phyloP scores from a whole-genome alignment of 2,329 filamentous ascomycete genomes.

The Pyrenophora teres region DNA sequence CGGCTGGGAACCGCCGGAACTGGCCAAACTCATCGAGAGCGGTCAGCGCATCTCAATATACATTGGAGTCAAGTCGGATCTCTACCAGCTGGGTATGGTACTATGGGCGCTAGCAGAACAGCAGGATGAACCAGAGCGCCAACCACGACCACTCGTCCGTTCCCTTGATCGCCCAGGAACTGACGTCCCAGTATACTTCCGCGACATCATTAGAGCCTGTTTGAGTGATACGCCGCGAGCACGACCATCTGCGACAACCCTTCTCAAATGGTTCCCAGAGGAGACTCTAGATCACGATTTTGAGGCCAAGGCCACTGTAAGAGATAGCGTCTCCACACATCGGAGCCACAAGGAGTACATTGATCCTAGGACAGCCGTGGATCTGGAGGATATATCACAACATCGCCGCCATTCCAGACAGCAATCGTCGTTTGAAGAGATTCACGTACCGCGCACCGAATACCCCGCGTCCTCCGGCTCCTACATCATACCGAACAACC shows the following conservation, averaged over 20 bases:
- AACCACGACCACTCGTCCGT: slow-evolving; percentile 66
- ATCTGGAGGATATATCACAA: slow-evolving; percentile 50
- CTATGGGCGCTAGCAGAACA: slow-evolving; percentile 88
- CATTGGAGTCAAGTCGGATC: slow-evolving; percentile 95
- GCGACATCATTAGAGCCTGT: slow-evolving; percentile 74
- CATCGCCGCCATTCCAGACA: slow-evolving; percentile 32
- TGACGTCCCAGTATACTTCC: slow-evolving; percentile 78
- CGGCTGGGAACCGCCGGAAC: slow-evolving; percentile 96
- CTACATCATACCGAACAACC: slow-evolving; percentile 45
- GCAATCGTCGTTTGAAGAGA: slow-evolving; percentile 39
- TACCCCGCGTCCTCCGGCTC: slow-evolving; percentile 53
- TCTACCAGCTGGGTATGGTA: slow-evolving; percentile 97
- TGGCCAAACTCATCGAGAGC: slow-evolving; percentile 80
- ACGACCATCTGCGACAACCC: slow-evolving; percentile 72
- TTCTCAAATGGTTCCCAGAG: slow-evolving; percentile 58
- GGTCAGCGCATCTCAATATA: slow-evolving; percentile 94
- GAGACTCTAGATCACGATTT: slow-evolving; percentile 13
- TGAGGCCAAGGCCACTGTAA: slow-evolving; percentile 22
- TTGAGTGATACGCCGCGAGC: slow-evolving; percentile 74
- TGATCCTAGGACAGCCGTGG: slow-evolving; percentile 51
- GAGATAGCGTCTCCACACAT: slow-evolving; percentile 48
- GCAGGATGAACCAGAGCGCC: slow-evolving; percentile 85
- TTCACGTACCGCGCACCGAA: slow-evolving; percentile 47
- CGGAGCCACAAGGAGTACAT: slow-evolving; percentile 55
- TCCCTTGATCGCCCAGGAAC: slow-evolving; percentile 41